Percentiles rank a stretch among this genome's conserved stretches.
Conservation (phyloP, 2,329 filamentous ascomycete species). For the Fusarium clavum region DNA sequence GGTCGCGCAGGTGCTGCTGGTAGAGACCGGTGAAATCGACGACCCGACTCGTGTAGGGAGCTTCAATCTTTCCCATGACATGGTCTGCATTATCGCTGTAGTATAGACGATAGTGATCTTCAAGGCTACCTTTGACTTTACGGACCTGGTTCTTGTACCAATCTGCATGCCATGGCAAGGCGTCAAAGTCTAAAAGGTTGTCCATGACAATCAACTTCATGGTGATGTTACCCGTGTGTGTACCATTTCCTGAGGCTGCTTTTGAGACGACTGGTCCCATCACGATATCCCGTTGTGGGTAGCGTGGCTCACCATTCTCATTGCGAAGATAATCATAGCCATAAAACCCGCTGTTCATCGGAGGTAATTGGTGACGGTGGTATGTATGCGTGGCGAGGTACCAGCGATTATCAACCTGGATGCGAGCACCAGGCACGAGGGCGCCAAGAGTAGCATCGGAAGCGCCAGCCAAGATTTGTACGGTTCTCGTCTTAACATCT, state of each 20-base stretch:
- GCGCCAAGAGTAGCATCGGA: not conserved
- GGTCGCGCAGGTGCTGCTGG: constrained; percentile 37
- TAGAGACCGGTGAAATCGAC: constrained; percentile 29
- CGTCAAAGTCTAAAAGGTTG: constrained; percentile 39
- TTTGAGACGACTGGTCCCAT: not conserved
- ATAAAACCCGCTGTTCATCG: constrained; percentile 5
- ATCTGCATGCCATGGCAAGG: constrained; percentile 42
- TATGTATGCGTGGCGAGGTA: constrained; percentile 21
- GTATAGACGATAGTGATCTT: constrained; percentile 36
- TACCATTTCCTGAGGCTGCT: not conserved
- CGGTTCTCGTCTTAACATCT: not conserved
- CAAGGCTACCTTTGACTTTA: constrained; percentile 13
- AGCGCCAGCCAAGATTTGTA: not conserved
- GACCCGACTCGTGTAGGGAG: not conserved
- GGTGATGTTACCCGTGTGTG: constrained; percentile 24
- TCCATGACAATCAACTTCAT: constrained; percentile 41
- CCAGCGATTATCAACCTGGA: constrained; percentile 17
- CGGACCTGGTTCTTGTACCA: constrained; percentile 38
- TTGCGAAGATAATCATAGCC: not conserved
- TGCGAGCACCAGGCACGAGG: not conserved
- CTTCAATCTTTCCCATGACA: constrained; percentile 2
- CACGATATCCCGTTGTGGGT: not conserved
- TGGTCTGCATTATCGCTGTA: constrained; percentile 40
- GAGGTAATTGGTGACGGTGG: constrained; percentile 34
- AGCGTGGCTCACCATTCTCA: not conserved